Percentiles rank a stretch among this genome's conserved stretches.
phyloP scores from a whole-genome alignment of 2,329 filamentous ascomycete genomes.

The Colletotrichum higginsianum region DNA sequence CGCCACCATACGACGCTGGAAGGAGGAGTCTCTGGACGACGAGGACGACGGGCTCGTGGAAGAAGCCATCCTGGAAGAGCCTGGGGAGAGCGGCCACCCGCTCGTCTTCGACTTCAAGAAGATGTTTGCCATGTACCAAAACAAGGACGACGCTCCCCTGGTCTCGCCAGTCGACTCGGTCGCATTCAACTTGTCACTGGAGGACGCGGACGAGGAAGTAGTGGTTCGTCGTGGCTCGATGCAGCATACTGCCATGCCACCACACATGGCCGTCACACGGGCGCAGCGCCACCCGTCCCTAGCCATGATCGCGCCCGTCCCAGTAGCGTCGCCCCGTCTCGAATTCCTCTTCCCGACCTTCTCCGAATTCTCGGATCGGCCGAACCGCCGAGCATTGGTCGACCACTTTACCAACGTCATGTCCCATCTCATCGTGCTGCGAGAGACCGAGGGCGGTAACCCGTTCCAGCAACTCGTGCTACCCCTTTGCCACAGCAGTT shows the following conservation, averaged over 20 bases:
- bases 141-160: conserved; percentile 41
- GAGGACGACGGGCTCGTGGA: conserved; percentile 28
- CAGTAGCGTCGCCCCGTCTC: conserved; percentile 58
- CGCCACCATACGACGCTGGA: conserved; percentile 35
- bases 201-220: conserved; percentile 46
- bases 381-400: conserved; percentile 69
- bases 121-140: conserved; percentile 30
- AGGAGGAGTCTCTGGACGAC: conserved; percentile 29
- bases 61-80: conserved; percentile 36
- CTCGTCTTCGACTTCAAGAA: conserved; percentile 33
- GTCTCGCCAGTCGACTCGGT: conserved; percentile 52
- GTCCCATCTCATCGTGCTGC: conserved; percentile 76
- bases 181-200: conserved; percentile 51
- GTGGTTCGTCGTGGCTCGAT: conserved; percentile 45
- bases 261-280: conserved; percentile 38
- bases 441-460: conserved; percentile 71
- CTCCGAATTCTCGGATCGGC: conserved; percentile 69
- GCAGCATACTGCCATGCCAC: conserved; percentile 39
- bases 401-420: conserved; percentile 76
- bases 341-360: conserved; percentile 69
- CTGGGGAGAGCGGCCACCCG: conserved; percentile 26
- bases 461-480: conserved; percentile 75
- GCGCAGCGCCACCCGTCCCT: conserved; percentile 42
- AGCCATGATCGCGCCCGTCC: conserved; percentile 54
- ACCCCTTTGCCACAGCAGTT: conserved; percentile 69